A percentile compares a stretch with the other conserved stretches of the same genome.
Conservation (phyloP, 202 grass and related monocot genomes). For the Hordeum pubiflorum region DNA sequence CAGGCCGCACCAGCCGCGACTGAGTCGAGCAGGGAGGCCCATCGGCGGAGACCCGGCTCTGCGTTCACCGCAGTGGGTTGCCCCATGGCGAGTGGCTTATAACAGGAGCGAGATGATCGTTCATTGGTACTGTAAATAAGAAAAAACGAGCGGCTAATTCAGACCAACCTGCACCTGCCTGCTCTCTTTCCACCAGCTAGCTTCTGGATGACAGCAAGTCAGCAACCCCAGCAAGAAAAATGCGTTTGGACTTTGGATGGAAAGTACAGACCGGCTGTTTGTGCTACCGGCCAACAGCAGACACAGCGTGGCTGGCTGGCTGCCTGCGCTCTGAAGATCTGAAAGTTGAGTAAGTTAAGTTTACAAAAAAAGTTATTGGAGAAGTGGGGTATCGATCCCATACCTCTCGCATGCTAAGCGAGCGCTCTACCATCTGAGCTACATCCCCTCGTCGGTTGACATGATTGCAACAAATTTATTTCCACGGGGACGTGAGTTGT, state of each 20-base stretch:
- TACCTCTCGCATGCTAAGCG: too few relatives aligned
- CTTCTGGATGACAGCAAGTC: slow-evolving; percentile 2
- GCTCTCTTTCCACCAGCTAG: not conserved
- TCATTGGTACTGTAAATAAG: not conserved
- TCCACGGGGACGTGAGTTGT: too few relatives aligned
- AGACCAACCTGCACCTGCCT: slow-evolving; percentile 28
- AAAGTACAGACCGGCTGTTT: not conserved
- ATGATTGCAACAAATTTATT: too few relatives aligned
- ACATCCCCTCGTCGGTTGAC: too few relatives aligned
- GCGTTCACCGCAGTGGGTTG: not conserved
- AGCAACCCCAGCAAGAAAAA: not conserved
- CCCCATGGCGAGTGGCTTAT: not conserved
- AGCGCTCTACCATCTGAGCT: too few relatives aligned
- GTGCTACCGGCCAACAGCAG: not conserved
- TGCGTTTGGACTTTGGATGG: not conserved
- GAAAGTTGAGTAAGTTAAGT: too few relatives aligned
- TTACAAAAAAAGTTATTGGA: too few relatives aligned
- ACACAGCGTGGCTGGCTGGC: too few relatives aligned
- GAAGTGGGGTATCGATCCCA: not conserved
- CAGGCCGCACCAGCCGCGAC: slow-evolving; percentile 6
- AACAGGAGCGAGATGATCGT: not conserved
- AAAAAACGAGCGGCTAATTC: not conserved
- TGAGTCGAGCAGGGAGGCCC: slow-evolving; percentile 3
- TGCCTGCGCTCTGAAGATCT: too few relatives aligned
- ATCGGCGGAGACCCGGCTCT: not conserved